phyloP scores from a whole-genome alignment of 352 stramenopile genomes.

The Globisporangium spinosum region DNA sequence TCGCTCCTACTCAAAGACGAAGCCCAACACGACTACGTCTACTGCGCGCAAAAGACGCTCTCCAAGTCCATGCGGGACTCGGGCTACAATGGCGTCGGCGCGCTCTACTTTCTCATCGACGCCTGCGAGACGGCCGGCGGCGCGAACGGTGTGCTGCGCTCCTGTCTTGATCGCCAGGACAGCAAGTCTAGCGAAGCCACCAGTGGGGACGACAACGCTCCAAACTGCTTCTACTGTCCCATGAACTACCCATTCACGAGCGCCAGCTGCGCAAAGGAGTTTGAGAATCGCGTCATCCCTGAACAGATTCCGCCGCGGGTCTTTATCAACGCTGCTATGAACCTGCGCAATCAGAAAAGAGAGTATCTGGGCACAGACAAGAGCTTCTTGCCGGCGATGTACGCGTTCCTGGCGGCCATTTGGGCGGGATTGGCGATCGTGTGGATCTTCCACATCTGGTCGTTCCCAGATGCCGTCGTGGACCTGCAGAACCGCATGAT shows the following conservation, averaged over 20 bases:
- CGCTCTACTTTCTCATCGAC: conserved; percentile 48
- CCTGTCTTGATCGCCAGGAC: conserved; percentile 30
- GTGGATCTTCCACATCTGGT: conserved; percentile 51
- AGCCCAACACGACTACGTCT: conserved; percentile 30
- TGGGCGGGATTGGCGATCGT: conserved; percentile 36
- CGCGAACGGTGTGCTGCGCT: conserved; percentile 40
- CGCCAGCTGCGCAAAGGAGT: background rate
- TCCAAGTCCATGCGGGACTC: conserved; percentile 8
- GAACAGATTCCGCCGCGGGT: conserved; percentile 29
- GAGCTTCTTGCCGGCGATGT: conserved; percentile 27
- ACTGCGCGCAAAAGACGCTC: conserved; percentile 34
- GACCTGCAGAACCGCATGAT: conserved; percentile 58
- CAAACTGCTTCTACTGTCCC: background rate
- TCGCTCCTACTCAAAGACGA: conserved; percentile 47
- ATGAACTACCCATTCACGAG: background rate
- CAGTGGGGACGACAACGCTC: background rate
- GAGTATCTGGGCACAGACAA: conserved; percentile 30
- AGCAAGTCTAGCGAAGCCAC: conserved; percentile 2
- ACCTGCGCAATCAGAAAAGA: conserved; percentile 40
- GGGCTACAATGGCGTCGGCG: conserved; percentile 20
- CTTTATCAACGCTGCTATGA: conserved; percentile 42
- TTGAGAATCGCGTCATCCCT: background rate
- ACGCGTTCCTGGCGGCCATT: conserved; percentile 28
- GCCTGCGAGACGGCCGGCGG: conserved; percentile 55
- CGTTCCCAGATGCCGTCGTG: conserved; percentile 41